A percentile compares a stretch with the other conserved stretches of the same genome.
These are phyloP conservation scores for Suillus sp. DNA, from an alignment of 768 basidiomycete species.

Conservation along the genomic window DNA sequence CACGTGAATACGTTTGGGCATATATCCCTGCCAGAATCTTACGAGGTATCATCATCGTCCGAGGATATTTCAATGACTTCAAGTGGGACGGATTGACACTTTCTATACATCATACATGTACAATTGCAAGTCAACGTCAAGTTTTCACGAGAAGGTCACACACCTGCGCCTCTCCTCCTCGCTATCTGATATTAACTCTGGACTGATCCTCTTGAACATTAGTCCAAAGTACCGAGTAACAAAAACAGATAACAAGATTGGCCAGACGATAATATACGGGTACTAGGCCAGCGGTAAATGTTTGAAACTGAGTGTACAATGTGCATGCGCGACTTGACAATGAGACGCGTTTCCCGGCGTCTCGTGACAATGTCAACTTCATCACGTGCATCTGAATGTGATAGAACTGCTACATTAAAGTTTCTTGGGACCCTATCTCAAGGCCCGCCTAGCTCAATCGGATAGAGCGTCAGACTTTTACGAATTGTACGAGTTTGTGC, in stretches of 20 bases:
- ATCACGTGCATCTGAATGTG: slow-evolving; percentile 1
- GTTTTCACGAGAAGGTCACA: not conserved
- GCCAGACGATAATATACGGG: not conserved
- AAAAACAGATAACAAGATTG: not conserved
- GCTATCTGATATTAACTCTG: slow-evolving; percentile 49
- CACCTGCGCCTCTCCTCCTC: slow-evolving; percentile 48
- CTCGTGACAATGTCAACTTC: slow-evolving; percentile 9
- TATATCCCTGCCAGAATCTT: slow-evolving; percentile 23
- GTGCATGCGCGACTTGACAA: not conserved
- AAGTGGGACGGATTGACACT: slow-evolving; percentile 14
- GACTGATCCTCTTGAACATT: not conserved
- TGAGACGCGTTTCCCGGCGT: not conserved
- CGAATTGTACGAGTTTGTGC: slow-evolving; percentile 30
- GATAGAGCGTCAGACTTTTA: slow-evolving; percentile 62
- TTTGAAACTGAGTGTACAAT: not conserved
- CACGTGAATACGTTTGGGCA: slow-evolving; percentile 9
- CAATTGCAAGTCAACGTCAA: not conserved
- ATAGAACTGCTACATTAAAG: too few relatives aligned
- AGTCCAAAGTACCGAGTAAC: not conserved
- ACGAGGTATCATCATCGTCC: slow-evolving; percentile 40
- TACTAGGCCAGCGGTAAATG: not conserved
- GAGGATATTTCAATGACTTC: slow-evolving; percentile 61
- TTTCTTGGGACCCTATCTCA: not conserved
- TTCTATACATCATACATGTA: not conserved
- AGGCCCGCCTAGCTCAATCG: slow-evolving; percentile 54